These are phyloP conservation scores for Chlamydomonas asymmetrica DNA, from an alignment of 139 green algal species.

Conservation along the genomic window DNA sequence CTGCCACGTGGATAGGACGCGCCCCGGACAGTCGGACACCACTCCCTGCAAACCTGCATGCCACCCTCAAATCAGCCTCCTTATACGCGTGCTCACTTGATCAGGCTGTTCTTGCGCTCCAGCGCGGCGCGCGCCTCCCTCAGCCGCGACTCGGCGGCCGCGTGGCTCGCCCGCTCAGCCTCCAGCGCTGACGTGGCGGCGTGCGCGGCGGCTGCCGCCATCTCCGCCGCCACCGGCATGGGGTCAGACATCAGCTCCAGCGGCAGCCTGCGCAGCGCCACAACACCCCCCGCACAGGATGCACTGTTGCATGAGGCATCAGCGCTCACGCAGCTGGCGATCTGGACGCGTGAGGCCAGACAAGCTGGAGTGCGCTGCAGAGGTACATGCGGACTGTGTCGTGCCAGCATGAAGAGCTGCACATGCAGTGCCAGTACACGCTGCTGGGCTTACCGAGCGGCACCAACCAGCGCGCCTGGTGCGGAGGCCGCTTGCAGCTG, in stretches of 20 bases:
- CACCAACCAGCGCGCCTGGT: background rate
- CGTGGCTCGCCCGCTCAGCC: constrained; percentile 22
- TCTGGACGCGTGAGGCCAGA: too few species aligned
- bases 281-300: too few species aligned
- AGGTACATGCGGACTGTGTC: too few species aligned
- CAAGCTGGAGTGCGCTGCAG: too few species aligned
- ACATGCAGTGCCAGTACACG: constrained; percentile 6
- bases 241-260: constrained; percentile 1
- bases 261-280: too few species aligned
- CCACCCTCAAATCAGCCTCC: background rate
- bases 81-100: constrained; percentile 18
- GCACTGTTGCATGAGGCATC: too few species aligned
- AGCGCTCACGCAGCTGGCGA: constrained; percentile 1
- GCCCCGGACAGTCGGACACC: too few species aligned
- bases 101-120: constrained; percentile 43
- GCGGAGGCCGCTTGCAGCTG: too few species aligned
- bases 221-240: constrained; percentile 13
- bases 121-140: constrained; percentile 30
- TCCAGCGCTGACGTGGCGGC: constrained; percentile 27
- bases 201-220: constrained; percentile 13
- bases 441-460: background rate
- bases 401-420: too few species aligned
- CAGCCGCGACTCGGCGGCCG: constrained; percentile 39
- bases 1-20: too few species aligned
- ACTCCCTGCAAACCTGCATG: background rate